Conservation (phyloP, 73 alveolate species). For the Symbiodinium pilosum region DNA sequence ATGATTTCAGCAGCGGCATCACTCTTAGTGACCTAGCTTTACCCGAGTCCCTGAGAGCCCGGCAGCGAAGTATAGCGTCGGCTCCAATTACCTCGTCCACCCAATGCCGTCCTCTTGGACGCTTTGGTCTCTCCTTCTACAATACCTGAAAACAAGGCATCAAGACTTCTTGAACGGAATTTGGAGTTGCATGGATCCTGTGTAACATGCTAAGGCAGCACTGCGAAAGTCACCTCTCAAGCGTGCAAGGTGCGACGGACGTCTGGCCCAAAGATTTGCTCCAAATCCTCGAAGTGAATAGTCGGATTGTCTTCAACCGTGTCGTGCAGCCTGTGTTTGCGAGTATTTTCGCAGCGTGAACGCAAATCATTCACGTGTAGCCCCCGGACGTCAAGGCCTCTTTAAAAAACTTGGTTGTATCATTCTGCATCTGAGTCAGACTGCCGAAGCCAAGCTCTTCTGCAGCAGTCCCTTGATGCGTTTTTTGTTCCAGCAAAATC, state of each 20-base stretch:
- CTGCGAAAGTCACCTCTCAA: background rate
- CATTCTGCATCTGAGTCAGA: no score
- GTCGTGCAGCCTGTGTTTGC: conserved; percentile 57
- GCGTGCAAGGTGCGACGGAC: conserved; percentile 46
- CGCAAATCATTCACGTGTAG: no score
- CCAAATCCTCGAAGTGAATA: conserved; percentile 70
- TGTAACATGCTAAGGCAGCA: no score
- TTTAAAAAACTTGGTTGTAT: no score
- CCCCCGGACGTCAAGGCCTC: no score
- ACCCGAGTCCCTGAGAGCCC: no score
- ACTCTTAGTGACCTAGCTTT: no score
- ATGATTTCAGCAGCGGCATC: no score
- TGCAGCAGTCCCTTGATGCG: no score
- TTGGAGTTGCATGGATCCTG: background rate
- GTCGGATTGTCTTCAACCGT: conserved; percentile 73
- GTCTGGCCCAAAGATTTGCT: conserved; percentile 47
- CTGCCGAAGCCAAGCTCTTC: no score
- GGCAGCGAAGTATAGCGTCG: conserved; percentile 65
- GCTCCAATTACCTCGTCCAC: conserved; percentile 68
- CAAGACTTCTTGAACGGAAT: background rate
- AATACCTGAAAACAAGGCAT: background rate
- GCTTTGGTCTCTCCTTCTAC: conserved; percentile 83
- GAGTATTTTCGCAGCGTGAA: no score
- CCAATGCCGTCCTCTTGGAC: conserved; percentile 73
- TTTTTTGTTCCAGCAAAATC: no score